Evolutionary conservation across 1,284 basidiomycete genomes (phyloP).

Genomic region (Volvariella surrecta): DNA sequence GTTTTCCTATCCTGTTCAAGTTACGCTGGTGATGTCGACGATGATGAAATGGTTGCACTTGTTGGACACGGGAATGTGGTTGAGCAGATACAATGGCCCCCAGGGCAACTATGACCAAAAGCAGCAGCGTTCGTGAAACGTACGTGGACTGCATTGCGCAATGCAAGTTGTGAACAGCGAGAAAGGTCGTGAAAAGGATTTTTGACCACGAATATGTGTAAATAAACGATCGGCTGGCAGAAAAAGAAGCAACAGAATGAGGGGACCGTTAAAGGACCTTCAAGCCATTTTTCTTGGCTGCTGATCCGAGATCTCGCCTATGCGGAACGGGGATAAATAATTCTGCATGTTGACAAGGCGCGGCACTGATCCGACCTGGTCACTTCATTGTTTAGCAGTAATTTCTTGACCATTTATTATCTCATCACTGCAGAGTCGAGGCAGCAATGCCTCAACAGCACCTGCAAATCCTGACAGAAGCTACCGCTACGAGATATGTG

Average conservation of each 20-base stretch:
- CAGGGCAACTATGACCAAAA: constrained; percentile 20
- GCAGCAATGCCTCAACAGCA: too few relatives aligned
- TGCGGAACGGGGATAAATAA: too few relatives aligned
- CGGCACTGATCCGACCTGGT: too few relatives aligned
- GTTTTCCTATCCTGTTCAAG: constrained; percentile 3
- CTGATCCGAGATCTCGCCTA: too few relatives aligned
- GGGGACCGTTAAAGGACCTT: too few relatives aligned
- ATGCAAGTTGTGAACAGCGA: constrained; percentile 2
- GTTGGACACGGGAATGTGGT: constrained; percentile 15
- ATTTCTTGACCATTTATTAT: too few relatives aligned
- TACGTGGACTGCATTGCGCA: constrained; percentile 12
- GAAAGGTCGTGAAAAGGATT: constrained; percentile 3
- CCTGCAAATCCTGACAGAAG: too few relatives aligned
- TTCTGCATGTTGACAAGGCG: too few relatives aligned
- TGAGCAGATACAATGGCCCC: constrained; percentile 17
- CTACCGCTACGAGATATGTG: too few relatives aligned
- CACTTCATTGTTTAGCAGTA: too few relatives aligned
- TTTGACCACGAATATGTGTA: constrained; percentile 13
- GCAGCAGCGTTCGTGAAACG: constrained; percentile 6
- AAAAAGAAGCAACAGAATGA: constrained; percentile 7
- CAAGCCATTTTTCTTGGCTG: too few relatives aligned
- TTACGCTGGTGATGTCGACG: constrained; percentile 9
- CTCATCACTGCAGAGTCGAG: too few relatives aligned
- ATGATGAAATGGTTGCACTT: constrained; percentile 6
- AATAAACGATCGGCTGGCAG: constrained; percentile 7